Evolutionary conservation across 2,329 filamentous ascomycete genomes (phyloP), one percentile per base, ranked within the genome.

Genomic region (Blastomyces percursus): DNA sequence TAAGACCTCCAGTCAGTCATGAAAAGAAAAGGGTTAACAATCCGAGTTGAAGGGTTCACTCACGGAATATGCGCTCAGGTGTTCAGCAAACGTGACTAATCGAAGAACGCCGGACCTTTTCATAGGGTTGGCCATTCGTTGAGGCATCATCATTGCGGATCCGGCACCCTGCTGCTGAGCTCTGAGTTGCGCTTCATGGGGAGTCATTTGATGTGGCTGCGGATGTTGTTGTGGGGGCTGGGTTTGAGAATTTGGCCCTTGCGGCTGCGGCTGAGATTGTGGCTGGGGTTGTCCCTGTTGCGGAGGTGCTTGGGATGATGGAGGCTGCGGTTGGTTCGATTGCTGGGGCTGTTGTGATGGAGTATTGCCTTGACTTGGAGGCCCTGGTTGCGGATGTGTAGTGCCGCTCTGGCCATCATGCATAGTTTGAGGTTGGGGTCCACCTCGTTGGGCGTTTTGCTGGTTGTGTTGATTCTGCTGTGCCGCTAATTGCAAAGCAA

Each of bases 61-160:
- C 85, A 75, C 83, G 76, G 71, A 87, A 68, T 80, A 84, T 55
- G 72, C 75, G 63, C 81, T 81, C 21, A 86, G 72, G 56, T 81
- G 76, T 66, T 86, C 82, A 11, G 81, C 80, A 66, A 85, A 85
- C 55, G 77, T 77, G 65, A 84, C 75, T 48, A 86, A 71, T 65
- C 78, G 79, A 63, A 85, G 66, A 12, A 84, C 80, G 27, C 79
- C 78, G 24, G 76, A 71, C 32, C 77, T 78, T 63, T 74, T 76
- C 61, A 75, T 71, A 19, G 66, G 62, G 46, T 66, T 69, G 38
- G 66, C 67, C 69, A 72, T 74, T 40, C 73, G 66, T 55, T 72
- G 71, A 44, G 75, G 73, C 69, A 77, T 73, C 69, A 78, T 73
- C 68, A 77, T 71, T 27, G 71, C 64, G 30, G 72, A 60, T 14